Evolutionary conservation across 2,329 filamentous ascomycete species (phyloP).

Genomic region (Fusarium hainanense): DNA sequence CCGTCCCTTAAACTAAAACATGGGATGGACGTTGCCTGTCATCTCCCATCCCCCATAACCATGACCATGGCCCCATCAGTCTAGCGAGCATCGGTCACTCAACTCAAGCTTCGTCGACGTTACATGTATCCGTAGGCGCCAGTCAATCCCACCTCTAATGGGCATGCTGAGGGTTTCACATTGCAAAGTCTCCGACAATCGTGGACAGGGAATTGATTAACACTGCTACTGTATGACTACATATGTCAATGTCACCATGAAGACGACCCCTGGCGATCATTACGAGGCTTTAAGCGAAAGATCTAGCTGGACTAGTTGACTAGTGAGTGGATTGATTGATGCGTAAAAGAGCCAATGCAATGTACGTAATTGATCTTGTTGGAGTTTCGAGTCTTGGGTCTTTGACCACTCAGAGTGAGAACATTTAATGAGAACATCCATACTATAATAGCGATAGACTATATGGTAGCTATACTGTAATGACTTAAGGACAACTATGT

Average conservation of each 20-base stretch:
- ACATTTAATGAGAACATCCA: background rate
- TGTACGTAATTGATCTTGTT: constrained; percentile 9
- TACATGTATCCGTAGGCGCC: constrained; percentile 23
- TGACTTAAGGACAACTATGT: background rate
- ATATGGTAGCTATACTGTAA: background rate
- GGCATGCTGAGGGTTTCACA: constrained; percentile 41
- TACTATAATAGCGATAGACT: background rate
- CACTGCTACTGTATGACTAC: background rate
- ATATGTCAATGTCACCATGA: background rate
- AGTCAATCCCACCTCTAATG: constrained; percentile 30
- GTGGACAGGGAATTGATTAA: constrained; percentile 24
- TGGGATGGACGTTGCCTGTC: constrained; percentile 19
- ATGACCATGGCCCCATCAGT: background rate
- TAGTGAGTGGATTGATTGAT: background rate
- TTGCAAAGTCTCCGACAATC: constrained; percentile 30
- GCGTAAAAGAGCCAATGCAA: constrained; percentile 21
- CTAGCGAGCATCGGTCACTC: background rate
- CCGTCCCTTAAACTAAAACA: background rate
- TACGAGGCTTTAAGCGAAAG: constrained; percentile 40
- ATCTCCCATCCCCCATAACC: constrained; percentile 15
- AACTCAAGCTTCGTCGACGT: constrained; percentile 10
- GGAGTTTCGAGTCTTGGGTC: constrained; percentile 38
- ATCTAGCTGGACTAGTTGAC: constrained; percentile 19
- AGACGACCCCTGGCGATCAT: constrained; percentile 37
- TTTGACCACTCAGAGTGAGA: background rate